These are phyloP conservation scores for Ustilago nuda DNA, from an alignment of 1,284 basidiomycete species.

Conservation along the genomic window DNA sequence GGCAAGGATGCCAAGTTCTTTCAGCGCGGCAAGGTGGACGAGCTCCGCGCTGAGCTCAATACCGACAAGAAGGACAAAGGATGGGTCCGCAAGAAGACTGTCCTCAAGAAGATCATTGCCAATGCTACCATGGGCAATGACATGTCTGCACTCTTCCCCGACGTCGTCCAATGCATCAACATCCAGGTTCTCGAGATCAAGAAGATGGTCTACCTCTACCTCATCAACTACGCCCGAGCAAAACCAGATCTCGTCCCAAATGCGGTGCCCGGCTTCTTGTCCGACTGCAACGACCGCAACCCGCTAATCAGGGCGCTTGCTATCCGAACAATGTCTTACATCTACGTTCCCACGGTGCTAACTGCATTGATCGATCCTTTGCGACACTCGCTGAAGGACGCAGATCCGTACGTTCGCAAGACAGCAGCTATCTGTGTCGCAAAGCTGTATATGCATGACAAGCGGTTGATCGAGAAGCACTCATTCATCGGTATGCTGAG, in stretches of 20 bases:
- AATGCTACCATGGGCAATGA: conserved; percentile 73
- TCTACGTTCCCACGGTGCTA: conserved; percentile 74
- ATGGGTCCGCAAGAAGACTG: conserved; percentile 63
- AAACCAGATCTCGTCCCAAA: conserved; percentile 88
- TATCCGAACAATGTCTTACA: conserved; percentile 95
- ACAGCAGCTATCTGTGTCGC: conserved; percentile 92
- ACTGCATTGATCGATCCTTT: conserved; percentile 85
- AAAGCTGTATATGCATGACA: conserved; percentile 87
- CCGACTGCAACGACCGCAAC: conserved; percentile 90
- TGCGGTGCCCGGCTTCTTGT: conserved; percentile 88
- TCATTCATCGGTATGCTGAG: conserved; percentile 87
- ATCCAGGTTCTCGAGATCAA: conserved; percentile 95
- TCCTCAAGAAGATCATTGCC: conserved; percentile 69
- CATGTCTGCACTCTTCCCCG: conserved; percentile 89
- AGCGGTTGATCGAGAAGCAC: conserved; percentile 82
- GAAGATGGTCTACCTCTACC: conserved; percentile 82
- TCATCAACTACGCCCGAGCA: conserved; percentile 88
- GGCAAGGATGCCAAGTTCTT: conserved; percentile 68
- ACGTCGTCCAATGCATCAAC: conserved; percentile 83
- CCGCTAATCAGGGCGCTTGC: conserved; percentile 91
- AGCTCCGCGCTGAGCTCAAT: conserved; percentile 65
- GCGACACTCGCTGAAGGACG: conserved; percentile 86
- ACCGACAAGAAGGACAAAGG: conserved; percentile 69
- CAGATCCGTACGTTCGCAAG: conserved; percentile 94
- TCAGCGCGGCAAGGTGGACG: conserved; percentile 66